A percentile compares a stretch with the other conserved stretches of the same genome.
phyloP scores from a whole-genome alignment of 228 moss, liverwort and hornwort species.

The Sphagnum fallax region DNA sequence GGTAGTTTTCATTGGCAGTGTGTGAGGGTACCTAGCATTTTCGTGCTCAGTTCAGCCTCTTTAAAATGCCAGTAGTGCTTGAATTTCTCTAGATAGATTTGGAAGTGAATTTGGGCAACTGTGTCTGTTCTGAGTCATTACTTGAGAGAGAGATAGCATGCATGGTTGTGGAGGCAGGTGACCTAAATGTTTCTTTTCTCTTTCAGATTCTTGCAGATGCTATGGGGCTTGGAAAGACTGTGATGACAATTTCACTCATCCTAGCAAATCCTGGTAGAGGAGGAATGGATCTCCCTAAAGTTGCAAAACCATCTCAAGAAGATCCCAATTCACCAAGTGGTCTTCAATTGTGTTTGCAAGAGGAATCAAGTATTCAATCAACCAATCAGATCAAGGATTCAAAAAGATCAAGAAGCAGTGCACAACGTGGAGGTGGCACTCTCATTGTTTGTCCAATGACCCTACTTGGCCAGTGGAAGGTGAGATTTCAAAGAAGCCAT shows the following conservation, averaged over 20 bases:
- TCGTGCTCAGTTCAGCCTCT: too few relatives aligned
- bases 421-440: conserved; percentile 74
- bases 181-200: too few relatives aligned
- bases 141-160: too few relatives aligned
- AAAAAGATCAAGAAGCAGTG: conserved; percentile 27
- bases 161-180: too few relatives aligned
- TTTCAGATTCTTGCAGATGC: conserved; percentile 89
- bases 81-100: too few relatives aligned
- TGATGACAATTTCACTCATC: conserved; percentile 75
- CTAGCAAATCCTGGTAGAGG: conserved; percentile 68
- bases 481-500: conserved; percentile 4
- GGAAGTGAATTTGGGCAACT: too few relatives aligned
- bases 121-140: too few relatives aligned
- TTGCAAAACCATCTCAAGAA: conserved; percentile 7
- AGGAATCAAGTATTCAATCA: conserved; percentile 13
- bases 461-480: conserved; percentile 93
- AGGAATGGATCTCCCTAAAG: conserved; percentile 24
- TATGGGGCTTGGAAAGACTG: conserved; percentile 90
- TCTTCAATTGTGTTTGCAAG: background rate
- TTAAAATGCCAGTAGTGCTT: too few relatives aligned
- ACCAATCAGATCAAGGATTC: conserved; percentile 15
- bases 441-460: conserved; percentile 95
- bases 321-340: conserved; percentile 3
- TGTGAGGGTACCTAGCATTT: too few relatives aligned
- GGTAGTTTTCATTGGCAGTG: too few relatives aligned